Base-by-base conservation (phyloP, 73 alveolate genomes). In the Paraurostyla sp. region DNA sequence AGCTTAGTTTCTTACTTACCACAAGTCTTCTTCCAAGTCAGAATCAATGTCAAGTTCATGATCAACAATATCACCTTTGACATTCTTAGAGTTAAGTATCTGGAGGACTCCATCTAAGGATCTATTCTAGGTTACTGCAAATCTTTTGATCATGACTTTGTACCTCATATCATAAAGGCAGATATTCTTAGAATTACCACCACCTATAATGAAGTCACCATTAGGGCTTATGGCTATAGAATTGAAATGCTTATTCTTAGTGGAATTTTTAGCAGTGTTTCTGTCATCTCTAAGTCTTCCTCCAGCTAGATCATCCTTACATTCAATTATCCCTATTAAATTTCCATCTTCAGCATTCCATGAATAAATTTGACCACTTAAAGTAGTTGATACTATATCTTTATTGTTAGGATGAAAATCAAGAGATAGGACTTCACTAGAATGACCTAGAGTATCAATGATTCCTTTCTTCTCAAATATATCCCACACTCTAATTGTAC, bases 131-230 rank as follows among this genome's bases (percentile, higher is more conserved):
- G 99, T 92, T 15, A 97, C 76, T 6, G 88, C 92, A 76, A 96
- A 93, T 94, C 96, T 93, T 58, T 97, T 96, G 42, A 97, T 92
- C 80, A 97, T 87, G 1, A 97, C 87, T 89, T 96, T 96, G 82
- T 93, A 92, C 78, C 92, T 91, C 96, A 93, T 91, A 88, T 97
- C 99, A 91, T 97, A 97, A 16, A 97, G 85, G 75, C 98, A 95
- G 59, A 96, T 92, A 90, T 92, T 94, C 90, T 97, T 97, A 42
- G 98, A 90, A 82, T 97, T 96, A 27, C 99, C 99, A 40, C 99
- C 99, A 60, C 98, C 98, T 36, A 97, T 83, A 69, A 94, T 84
- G 32, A 95, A 84, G 76, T 97, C 95, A 27, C 99, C 99, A 41
- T 96, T 96, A 56, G 96, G 92, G 81, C 96, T 96, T 68, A 91